These are phyloP conservation scores for Ogataea paradorogensis DNA, from an alignment of 805 yeast genomes.

Conservation along the genomic window DNA sequence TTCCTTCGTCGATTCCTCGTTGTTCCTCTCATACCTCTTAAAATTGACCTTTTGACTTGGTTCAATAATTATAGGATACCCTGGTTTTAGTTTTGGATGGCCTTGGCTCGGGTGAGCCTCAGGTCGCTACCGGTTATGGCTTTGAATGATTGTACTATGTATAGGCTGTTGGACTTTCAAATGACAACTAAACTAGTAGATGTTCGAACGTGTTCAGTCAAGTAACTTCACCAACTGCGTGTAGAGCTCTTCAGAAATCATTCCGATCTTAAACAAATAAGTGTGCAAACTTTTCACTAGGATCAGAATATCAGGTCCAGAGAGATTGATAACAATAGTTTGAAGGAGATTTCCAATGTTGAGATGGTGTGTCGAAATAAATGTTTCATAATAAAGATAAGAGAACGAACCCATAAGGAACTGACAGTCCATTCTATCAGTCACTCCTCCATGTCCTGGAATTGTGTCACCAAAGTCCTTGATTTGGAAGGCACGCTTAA, in stretches of 20 bases:
- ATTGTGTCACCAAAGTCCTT: slow-evolving; percentile 98
- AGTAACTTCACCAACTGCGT: slow-evolving; percentile 29
- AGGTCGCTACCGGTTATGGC: slow-evolving; percentile 7
- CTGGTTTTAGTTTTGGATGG: slow-evolving; percentile 6
- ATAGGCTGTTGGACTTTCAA: slow-evolving; percentile 11
- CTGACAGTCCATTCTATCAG: slow-evolving; percentile 97
- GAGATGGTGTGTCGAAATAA: slow-evolving; percentile 69
- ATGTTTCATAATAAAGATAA: slow-evolving; percentile 89
- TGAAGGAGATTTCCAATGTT: slow-evolving; percentile 76
- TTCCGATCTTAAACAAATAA: slow-evolving; percentile 46
- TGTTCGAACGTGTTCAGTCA: slow-evolving; percentile 3
- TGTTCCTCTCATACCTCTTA: background rate
- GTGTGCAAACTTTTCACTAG: slow-evolving; percentile 57
- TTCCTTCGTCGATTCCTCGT: background rate
- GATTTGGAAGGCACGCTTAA: slow-evolving; percentile 92
- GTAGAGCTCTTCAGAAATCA: slow-evolving; percentile 36
- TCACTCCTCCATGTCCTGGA: slow-evolving; percentile 98
- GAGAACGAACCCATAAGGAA: slow-evolving; percentile 96
- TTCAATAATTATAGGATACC: slow-evolving; percentile 7
- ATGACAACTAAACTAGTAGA: slow-evolving; percentile 5
- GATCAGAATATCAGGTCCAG: slow-evolving; percentile 60
- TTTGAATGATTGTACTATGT: slow-evolving; percentile 13
- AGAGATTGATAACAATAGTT: slow-evolving; percentile 66
- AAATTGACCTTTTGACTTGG: background rate
- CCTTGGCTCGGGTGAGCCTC: background rate